Base-by-base conservation (phyloP, 2,329 filamentous ascomycete species). In the Claviceps sp. region DNA sequence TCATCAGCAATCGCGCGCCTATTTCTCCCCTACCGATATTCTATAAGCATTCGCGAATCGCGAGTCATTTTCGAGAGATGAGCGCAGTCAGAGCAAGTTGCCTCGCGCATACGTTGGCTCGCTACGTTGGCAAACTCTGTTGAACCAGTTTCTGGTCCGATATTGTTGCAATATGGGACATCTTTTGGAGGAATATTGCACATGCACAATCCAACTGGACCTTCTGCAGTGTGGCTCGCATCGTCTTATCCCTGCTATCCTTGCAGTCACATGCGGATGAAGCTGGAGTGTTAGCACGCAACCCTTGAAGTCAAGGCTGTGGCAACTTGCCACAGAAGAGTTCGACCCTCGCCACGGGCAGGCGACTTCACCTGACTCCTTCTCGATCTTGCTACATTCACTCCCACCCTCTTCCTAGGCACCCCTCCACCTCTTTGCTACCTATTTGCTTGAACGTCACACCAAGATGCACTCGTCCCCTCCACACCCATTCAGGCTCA, bases 151-250 rank as follows among this genome's bases (percentile, higher is more conserved):
- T 34, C 30, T 34, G 30, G 26, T 30, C 26, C 26, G 8, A 34
- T 34, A 9, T 11, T 11, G 9, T 34, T 34, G 30, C 30, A 11
- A 34, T 11, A 34, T 34, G 9, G 4, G 9, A 20, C 6, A 9
- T n/a, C 24, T 11, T 30, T 11, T 34, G 14, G 24, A 43, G 26
- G 3, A n/a, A 40, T 40, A 36, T 20, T n/a, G 14, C 38, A 41
- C 16, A 30, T 41, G 20, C 47, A 48, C 20, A 48, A 22, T 8
- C 41, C n/a, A 24, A 36, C 14, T 36, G 41, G 36, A 3, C 42
- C 47, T 47, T 34, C 30, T 51, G 52, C 49, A 47, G 47, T 47
- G 52, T 49, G 22, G 38, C 20, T 50, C 50, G 49, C 47, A 34
- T 47, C 40, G 14, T 42, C 38, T 42, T 34, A 16, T 18, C 5